Percentiles rank a stretch among this genome's conserved stretches.
phyloP scores from a whole-genome alignment of 2,329 filamentous ascomycete species.

The Rachicladosporium sp. region DNA sequence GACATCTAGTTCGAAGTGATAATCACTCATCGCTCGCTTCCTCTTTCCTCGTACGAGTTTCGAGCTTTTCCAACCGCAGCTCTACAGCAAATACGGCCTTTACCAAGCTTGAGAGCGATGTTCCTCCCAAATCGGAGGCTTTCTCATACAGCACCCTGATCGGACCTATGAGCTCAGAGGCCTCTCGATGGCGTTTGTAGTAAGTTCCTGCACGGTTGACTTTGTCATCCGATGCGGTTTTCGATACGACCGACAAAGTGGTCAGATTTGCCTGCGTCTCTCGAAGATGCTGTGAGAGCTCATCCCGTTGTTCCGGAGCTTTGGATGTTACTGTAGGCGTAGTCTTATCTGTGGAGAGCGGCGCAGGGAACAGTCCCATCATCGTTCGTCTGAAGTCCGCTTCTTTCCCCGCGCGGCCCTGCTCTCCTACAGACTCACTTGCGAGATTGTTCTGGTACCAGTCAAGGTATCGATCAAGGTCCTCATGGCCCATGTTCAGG shows the following conservation, averaged over 20 bases:
- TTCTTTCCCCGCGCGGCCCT: slow-evolving; percentile 18
- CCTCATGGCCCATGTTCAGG: slow-evolving; percentile 45
- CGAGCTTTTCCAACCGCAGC: slow-evolving; percentile 28
- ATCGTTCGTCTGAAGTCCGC: slow-evolving; percentile 30
- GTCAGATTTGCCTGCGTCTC: no score
- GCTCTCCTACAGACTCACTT: slow-evolving; percentile 29
- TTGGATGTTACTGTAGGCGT: background rate
- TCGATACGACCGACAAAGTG: no score
- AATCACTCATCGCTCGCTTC: background rate
- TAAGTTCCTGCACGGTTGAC: slow-evolving; percentile 36
- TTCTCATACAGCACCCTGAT: slow-evolving; percentile 39
- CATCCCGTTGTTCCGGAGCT: no score
- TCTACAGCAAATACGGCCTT: slow-evolving; percentile 40
- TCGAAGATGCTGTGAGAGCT: no score
- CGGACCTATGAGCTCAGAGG: slow-evolving; percentile 32
- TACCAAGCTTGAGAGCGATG: slow-evolving; percentile 39
- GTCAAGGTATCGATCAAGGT: slow-evolving; percentile 65
- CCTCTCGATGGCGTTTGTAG: slow-evolving; percentile 38
- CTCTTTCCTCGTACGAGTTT: slow-evolving; percentile 20
- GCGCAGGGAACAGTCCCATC: slow-evolving; percentile 30
- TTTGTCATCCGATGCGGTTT: slow-evolving; percentile 5
- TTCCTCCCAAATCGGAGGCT: slow-evolving; percentile 37
- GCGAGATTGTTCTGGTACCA: slow-evolving; percentile 63
- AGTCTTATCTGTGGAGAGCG: slow-evolving; percentile 2
- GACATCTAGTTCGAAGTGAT: no score